These are phyloP conservation scores for Auricularia heimuer DNA, from an alignment of 768 basidiomycete genomes.

Conservation along the genomic window DNA sequence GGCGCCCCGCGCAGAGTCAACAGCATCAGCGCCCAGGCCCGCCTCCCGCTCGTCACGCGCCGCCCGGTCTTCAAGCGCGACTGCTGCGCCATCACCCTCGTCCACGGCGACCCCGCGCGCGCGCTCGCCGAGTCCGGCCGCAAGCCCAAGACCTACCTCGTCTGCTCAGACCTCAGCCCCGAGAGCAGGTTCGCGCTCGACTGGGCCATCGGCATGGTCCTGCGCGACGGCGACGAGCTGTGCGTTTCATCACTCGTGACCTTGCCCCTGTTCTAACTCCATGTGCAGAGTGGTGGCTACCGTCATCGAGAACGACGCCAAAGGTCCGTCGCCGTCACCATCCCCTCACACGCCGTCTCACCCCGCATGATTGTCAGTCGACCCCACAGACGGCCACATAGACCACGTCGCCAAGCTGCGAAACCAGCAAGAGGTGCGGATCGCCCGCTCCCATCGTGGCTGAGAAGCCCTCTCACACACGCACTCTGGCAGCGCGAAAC, in stretches of 20 bases:
- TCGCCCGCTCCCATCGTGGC: neutral
- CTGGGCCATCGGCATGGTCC: slow-evolving; percentile 95
- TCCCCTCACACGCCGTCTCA: neutral
- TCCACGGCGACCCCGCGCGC: slow-evolving; percentile 67
- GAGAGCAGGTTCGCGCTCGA: slow-evolving; percentile 93
- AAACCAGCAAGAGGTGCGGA: slow-evolving; percentile 80
- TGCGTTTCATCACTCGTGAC: slow-evolving; percentile 17
- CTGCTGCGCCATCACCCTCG: slow-evolving; percentile 80
- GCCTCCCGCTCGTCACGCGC: slow-evolving; percentile 54
- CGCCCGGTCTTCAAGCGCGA: slow-evolving; percentile 85
- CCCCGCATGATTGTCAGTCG: slow-evolving; percentile 34
- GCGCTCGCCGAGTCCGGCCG: slow-evolving; percentile 35
- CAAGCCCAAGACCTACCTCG: slow-evolving; percentile 62
- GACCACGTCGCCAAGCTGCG: slow-evolving; percentile 74
- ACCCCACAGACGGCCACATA: slow-evolving; percentile 53
- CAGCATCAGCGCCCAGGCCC: slow-evolving; percentile 33
- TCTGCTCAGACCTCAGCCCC: slow-evolving; percentile 91
- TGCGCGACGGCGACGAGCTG: slow-evolving; percentile 91
- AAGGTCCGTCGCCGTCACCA: slow-evolving; percentile 41
- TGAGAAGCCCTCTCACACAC: slow-evolving; percentile 5
- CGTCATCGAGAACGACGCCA: slow-evolving; percentile 85
- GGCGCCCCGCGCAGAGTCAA: slow-evolving; percentile 12
- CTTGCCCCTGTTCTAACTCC: neutral
- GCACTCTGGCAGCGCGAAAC: slow-evolving; percentile 60
- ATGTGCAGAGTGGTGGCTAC: slow-evolving; percentile 62